phyloP scores from a whole-genome alignment of 1,139 yeast species.

The Scheffersomyces parashehatae region DNA sequence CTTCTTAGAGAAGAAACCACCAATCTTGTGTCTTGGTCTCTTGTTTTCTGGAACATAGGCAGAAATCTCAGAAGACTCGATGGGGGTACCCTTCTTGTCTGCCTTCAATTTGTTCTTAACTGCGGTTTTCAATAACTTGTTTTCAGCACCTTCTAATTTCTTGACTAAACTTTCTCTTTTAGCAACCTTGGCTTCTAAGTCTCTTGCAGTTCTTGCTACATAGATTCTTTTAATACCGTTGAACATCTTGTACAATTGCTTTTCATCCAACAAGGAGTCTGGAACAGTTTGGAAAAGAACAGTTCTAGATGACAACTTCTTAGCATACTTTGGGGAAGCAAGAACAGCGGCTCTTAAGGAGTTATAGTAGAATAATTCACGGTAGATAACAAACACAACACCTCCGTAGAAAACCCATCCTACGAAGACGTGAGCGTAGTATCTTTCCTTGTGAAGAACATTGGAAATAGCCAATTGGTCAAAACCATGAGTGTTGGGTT shows the following conservation, averaged over 20 bases:
- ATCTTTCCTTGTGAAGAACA: conserved; percentile 55
- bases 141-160: conserved; percentile 71
- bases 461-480: conserved; percentile 81
- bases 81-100: conserved; percentile 55
- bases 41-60: conserved; percentile 76
- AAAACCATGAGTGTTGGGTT: conserved; percentile 54
- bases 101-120: conserved; percentile 63
- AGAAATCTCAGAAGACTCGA: conserved; percentile 51
- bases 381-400: conserved; percentile 68
- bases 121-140: conserved; percentile 57
- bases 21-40: conserved; percentile 67
- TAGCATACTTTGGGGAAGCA: conserved; percentile 77
- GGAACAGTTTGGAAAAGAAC: conserved; percentile 83
- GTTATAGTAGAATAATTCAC: conserved; percentile 80
- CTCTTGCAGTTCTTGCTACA: conserved; percentile 67
- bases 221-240: conserved; percentile 74
- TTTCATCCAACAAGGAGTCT: conserved; percentile 60
- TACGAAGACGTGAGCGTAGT: conserved; percentile 83
- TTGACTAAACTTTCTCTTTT: conserved; percentile 63
- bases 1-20: conserved; percentile 56
- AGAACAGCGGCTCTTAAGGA: conserved; percentile 80
- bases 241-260: conserved; percentile 59
- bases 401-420: conserved; percentile 79
- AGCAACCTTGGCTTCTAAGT: conserved; percentile 56
- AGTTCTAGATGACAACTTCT: conserved; percentile 72